Percentiles rank a stretch among this genome's conserved stretches.
Evolutionary conservation across 1,284 basidiomycete genomes (phyloP).

Genomic region (Pulchroboletus neoregius): DNA sequence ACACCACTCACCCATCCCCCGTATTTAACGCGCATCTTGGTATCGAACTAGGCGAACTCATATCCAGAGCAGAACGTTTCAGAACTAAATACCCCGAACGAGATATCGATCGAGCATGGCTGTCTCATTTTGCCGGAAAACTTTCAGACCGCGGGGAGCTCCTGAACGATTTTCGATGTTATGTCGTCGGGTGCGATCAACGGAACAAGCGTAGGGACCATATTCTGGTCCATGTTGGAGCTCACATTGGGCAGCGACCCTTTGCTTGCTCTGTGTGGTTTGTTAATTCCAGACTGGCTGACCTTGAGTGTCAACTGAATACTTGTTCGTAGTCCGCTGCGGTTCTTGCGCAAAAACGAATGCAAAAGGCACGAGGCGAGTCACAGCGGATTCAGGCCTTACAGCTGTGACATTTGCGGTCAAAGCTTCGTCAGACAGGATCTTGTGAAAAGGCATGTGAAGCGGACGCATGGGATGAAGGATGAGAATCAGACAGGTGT

Average conservation of each 20-base stretch:
- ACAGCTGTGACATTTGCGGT: conserved; percentile 51
- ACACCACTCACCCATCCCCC: conserved; percentile 39
- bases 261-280: conserved; percentile 61
- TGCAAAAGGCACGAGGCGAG: conserved; percentile 67
- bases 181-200: conserved; percentile 58
- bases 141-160: conserved; percentile 53
- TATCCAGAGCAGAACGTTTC: conserved; percentile 51
- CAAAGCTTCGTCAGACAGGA: conserved; percentile 61
- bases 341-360: conserved; percentile 69
- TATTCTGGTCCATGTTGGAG: conserved; percentile 66
- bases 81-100: conserved; percentile 46
- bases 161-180: conserved; percentile 60
- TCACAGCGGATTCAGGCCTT: conserved; percentile 56
- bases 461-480: conserved; percentile 45
- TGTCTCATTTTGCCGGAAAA: conserved; percentile 61
- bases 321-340: conserved; percentile 41
- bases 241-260: conserved; percentile 62
- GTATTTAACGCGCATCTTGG: conserved; percentile 58
- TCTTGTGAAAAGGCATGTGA: conserved; percentile 58
- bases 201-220: conserved; percentile 66
- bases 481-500: conserved; percentile 24
- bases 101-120: conserved; percentile 58
- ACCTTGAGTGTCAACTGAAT: conserved; percentile 8
- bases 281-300: conserved; percentile 13
- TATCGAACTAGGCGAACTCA: conserved; percentile 49